phyloP scores from a whole-genome alignment of 768 basidiomycete genomes.

The Daedaleopsis nitida region DNA sequence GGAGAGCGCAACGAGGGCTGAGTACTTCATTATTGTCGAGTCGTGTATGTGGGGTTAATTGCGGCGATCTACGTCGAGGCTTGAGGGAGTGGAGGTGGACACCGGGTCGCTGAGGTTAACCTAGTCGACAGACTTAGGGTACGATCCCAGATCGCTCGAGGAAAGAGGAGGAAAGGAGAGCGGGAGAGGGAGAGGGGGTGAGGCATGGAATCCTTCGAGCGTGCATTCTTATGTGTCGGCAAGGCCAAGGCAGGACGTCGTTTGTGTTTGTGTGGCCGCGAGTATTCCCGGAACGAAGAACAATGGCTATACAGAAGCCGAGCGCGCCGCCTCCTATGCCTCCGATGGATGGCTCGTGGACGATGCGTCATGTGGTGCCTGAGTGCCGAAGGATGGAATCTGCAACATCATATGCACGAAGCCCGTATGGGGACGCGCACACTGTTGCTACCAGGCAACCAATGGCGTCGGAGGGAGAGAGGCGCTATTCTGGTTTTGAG shows the following conservation, averaged over 20 bases:
- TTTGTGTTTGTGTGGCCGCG: neutral
- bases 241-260: neutral
- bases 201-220: neutral
- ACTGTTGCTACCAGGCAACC: no score
- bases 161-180: neutral
- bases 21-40: conserved; percentile 39
- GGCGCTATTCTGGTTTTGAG: neutral
- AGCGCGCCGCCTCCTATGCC: neutral
- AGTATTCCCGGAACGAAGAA: neutral
- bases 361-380: neutral
- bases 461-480: neutral
- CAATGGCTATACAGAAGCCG: neutral
- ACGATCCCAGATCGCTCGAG: conserved; percentile 17
- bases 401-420: no score
- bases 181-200: conserved; percentile 7
- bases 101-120: conserved; percentile 16
- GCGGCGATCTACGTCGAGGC: conserved; percentile 15
- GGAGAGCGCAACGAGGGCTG: conserved; percentile 35
- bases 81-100: conserved; percentile 13
- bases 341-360: neutral
- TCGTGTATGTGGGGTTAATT: neutral
- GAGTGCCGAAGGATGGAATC: neutral
- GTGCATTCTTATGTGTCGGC: neutral
- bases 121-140: conserved; percentile 10
- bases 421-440: no score